These are phyloP conservation scores for Malassezia nana DNA, from an alignment of 1,284 basidiomycete species.

Conservation along the genomic window DNA sequence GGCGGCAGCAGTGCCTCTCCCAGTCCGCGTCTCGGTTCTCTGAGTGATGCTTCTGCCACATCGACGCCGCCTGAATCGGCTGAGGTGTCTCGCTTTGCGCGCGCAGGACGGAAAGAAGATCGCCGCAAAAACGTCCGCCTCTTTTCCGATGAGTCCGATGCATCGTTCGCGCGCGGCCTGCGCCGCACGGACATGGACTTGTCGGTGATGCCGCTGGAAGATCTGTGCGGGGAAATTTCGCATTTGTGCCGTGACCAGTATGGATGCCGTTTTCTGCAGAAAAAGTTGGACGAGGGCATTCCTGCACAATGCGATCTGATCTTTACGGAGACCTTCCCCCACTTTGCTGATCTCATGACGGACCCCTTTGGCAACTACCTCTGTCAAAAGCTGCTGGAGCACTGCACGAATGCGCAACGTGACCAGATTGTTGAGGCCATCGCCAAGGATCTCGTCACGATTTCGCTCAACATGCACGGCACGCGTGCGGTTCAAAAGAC, in stretches of 20 bases:
- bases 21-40: background rate
- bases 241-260: conserved; percentile 96
- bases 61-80: background rate
- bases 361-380: conserved; percentile 99
- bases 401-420: conserved; percentile 92
- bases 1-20: background rate
- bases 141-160: background rate
- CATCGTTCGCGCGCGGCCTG: background rate
- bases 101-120: conserved; percentile 5
- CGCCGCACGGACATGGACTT: conserved; percentile 21
- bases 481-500: conserved; percentile 99
- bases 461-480: conserved; percentile 99
- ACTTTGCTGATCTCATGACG: conserved; percentile 97
- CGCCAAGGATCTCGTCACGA: conserved; percentile 89
- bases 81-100: conserved; percentile 1
- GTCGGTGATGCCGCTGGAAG: conserved; percentile 84
- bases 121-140: background rate
- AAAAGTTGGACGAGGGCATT: conserved; percentile 97
- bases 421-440: conserved; percentile 96
- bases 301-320: conserved; percentile 74
- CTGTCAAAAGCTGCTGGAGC: conserved; percentile 95
- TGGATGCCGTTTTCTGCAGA: conserved; percentile 94
- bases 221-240: conserved; percentile 82
- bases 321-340: conserved; percentile 92
- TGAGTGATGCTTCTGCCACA: background rate